Conservation (phyloP, 108 stramenopile species). For the Stephanodiscus triporus region DNA sequence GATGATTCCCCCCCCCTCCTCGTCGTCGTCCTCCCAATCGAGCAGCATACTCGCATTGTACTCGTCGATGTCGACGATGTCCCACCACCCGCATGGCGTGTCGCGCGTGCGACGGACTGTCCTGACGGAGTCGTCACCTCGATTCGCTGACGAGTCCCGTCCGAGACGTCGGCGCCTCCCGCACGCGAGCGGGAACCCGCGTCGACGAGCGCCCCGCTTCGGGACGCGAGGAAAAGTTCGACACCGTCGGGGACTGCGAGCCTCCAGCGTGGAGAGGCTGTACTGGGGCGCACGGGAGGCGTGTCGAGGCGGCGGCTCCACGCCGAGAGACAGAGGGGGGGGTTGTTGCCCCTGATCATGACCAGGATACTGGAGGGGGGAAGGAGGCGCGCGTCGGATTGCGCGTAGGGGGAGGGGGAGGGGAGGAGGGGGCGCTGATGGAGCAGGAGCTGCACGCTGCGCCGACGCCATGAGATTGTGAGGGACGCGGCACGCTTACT, state of each 20-base stretch:
- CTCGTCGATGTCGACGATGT: constrained; percentile 56
- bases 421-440: constrained; percentile 27
- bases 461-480: constrained; percentile 86
- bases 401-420: constrained; percentile 25
- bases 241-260: constrained; percentile 81
- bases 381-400: constrained; percentile 24
- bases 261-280: constrained; percentile 71
- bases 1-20: neutral
- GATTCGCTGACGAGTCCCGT: constrained; percentile 77
- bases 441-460: constrained; percentile 87
- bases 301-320: constrained; percentile 54
- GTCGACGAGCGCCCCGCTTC: constrained; percentile 61
- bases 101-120: constrained; percentile 66
- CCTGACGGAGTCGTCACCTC: constrained; percentile 71
- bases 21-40: neutral
- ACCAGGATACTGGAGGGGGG: constrained; percentile 27
- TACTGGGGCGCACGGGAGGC: constrained; percentile 59
- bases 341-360: constrained; percentile 32
- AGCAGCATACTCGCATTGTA: constrained; percentile 55
- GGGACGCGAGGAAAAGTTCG: constrained; percentile 85
- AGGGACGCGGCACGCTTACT: constrained; percentile 84
- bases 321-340: constrained; percentile 41
- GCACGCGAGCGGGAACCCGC: constrained; percentile 67
- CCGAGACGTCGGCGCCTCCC: constrained; percentile 70
- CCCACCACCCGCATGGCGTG: constrained; percentile 57